Evolutionary conservation across 2,329 filamentous ascomycete species (phyloP).

Genomic region (Diaporthe velutina): DNA sequence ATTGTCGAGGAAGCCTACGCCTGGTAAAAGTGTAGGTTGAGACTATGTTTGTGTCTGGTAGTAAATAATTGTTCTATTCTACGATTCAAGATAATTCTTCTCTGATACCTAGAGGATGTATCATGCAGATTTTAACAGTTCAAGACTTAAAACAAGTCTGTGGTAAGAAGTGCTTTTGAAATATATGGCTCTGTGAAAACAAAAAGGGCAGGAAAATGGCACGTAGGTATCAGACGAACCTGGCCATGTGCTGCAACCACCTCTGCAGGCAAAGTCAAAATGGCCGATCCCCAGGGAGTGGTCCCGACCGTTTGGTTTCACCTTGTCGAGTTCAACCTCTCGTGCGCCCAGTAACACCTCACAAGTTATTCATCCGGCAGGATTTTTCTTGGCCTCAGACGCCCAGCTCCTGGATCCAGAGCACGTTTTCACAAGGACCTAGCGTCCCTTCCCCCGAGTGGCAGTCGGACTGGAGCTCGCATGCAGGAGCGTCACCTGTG

Average conservation of each 20-base stretch:
- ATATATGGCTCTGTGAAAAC: background rate
- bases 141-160: too few species aligned
- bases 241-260: background rate
- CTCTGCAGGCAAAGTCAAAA: too few species aligned
- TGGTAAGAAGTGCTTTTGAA: background rate
- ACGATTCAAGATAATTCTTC: background rate
- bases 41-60: background rate
- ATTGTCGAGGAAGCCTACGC: slow-evolving; percentile 46
- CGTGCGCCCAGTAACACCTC: background rate
- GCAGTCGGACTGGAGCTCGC: slow-evolving; percentile 6
- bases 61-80: background rate
- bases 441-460: background rate
- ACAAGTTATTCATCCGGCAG: background rate
- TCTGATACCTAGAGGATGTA: rapidly evolving
- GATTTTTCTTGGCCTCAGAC: background rate
- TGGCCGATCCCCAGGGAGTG: background rate
- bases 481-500: slow-evolving; percentile 8
- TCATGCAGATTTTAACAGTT: background rate
- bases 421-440: background rate
- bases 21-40: slow-evolving; percentile 37
- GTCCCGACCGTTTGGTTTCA: slow-evolving; percentile 12
- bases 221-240: background rate
- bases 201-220: background rate
- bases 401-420: background rate
- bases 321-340: background rate